Conservation (phyloP, 371 early-diverging fungal genomes). For the Capillidium rhysosporum region DNA sequence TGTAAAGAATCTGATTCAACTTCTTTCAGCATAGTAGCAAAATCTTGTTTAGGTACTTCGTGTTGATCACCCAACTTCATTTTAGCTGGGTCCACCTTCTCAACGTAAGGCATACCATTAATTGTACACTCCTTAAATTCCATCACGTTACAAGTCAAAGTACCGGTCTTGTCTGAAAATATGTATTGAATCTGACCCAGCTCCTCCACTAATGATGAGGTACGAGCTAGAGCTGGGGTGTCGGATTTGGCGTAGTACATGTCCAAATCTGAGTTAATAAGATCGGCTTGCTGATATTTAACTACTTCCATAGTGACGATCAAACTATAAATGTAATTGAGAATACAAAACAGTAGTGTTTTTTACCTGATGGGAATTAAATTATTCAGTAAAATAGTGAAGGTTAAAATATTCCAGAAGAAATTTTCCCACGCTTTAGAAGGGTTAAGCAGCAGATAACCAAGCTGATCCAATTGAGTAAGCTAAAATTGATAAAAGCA, state of each 20-base stretch:
- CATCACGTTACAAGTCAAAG: conserved; percentile 93
- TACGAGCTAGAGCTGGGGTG: conserved; percentile 67
- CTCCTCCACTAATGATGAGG: conserved; percentile 83
- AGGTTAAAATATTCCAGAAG: conserved; percentile 59
- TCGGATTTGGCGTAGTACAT: conserved; percentile 41
- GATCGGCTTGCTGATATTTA: conserved; percentile 50
- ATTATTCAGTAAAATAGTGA: conserved; percentile 76
- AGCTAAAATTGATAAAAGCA: conserved; percentile 11
- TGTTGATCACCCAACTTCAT: not conserved
- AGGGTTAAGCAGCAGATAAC: conserved; percentile 16
- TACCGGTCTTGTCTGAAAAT: conserved; percentile 87
- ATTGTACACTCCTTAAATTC: conserved; percentile 72
- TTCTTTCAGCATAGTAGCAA: not conserved
- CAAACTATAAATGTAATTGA: conserved; percentile 65
- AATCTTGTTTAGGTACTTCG: conserved; percentile 2
- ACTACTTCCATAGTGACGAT: conserved; percentile 89
- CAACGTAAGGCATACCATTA: conserved; percentile 54
- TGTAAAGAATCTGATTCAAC: not conserved
- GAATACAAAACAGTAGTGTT: conserved; percentile 28
- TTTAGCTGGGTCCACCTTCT: conserved; percentile 50
- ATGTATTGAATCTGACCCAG: conserved; percentile 77
- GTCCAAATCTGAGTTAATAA: conserved; percentile 52
- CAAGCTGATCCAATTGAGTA: conserved; percentile 14
- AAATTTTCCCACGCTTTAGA: conserved; percentile 21
- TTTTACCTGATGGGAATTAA: conserved; percentile 63